Percentiles rank a stretch among this genome's conserved stretches.
phyloP scores from a whole-genome alignment of 805 yeast species.

The Saturnispora dispora region DNA sequence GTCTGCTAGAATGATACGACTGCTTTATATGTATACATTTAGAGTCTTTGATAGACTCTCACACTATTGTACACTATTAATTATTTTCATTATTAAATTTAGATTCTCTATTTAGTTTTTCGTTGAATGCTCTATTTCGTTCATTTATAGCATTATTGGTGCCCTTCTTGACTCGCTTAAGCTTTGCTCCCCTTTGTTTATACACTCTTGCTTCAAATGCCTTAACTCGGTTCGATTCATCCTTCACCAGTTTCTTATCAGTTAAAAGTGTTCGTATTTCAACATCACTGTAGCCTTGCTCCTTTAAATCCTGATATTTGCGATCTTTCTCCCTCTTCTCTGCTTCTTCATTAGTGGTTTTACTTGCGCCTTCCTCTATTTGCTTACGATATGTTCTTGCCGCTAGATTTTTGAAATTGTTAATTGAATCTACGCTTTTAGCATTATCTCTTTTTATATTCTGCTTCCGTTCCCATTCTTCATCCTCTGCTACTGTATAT shows the following conservation, averaged over 20 bases:
- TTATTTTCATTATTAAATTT: not conserved
- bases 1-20: not conserved
- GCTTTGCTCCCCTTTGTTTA: slow-evolving; percentile 29
- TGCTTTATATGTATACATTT: not conserved
- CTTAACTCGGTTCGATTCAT: slow-evolving; percentile 28
- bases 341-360: slow-evolving; percentile 21
- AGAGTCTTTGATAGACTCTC: not conserved
- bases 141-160: slow-evolving; percentile 48
- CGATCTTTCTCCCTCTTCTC: slow-evolving; percentile 27
- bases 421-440: slow-evolving; percentile 25
- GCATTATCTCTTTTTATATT: slow-evolving; percentile 21
- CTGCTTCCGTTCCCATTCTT: slow-evolving; percentile 36
- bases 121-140: slow-evolving; percentile 65
- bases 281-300: slow-evolving; percentile 19
- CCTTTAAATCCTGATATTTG: slow-evolving; percentile 16
- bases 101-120: slow-evolving; percentile 45
- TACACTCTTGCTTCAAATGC: slow-evolving; percentile 30
- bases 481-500: slow-evolving; percentile 56
- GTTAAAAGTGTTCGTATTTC: slow-evolving; percentile 27
- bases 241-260: slow-evolving; percentile 24
- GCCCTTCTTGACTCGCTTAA: slow-evolving; percentile 22
- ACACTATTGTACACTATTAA: not conserved
- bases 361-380: slow-evolving; percentile 24
- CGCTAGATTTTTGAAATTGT: slow-evolving; percentile 48
- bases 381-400: slow-evolving; percentile 51